Base-by-base conservation (phyloP, 2,329 filamentous ascomycete species). In the Hypoxylon sp. region DNA sequence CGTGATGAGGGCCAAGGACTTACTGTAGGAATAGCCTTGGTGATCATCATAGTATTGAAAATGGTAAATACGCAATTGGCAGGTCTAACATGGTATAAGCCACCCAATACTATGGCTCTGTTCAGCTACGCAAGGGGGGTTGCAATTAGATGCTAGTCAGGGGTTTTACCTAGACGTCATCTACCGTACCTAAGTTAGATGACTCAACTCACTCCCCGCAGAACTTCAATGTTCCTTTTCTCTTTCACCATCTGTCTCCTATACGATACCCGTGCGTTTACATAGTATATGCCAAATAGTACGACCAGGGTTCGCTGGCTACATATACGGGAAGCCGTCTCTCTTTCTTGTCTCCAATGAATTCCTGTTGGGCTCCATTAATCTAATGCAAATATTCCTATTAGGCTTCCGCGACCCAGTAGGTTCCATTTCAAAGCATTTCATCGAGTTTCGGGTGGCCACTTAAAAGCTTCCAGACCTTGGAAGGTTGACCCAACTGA, bases 391-490 rank as follows among this genome's bases (percentile, higher is more conserved):
- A 50, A 23, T 14, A 30, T 57, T 46, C 63, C 63, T 36, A 45
- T 50, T 57, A 46, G 32, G 38, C 45, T 23, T 48, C 52, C 30
- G 63, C 21, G 63, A 61, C 43, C 63, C 46, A 64, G 45, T 13
- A 17, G 48, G 43, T 52, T 52, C 23, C 25, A 53, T 30, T 52
- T 61, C 50, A 25, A 41, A 17, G 61, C 41, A 46, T 45, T 41
- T 41, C 21, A 21, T 49, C 43, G 41, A 48, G 63, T 52, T 58
- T 65, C 63, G 63, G 63, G 46, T 60, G 52, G 34, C 57, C 57
- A 65, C 63, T 65, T 28, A 56, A 45, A 43, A 30, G 14, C 25
- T 41, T 51, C 55, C 19, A 61, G 28, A 46, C 51, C 43, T 17
- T 30, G 28, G 28, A 30, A 23, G 36, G 41, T 25, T 56, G 62